phyloP scores from a whole-genome alignment of 164 flowering plant genomes.

The Cinnamomum micranthum region DNA sequence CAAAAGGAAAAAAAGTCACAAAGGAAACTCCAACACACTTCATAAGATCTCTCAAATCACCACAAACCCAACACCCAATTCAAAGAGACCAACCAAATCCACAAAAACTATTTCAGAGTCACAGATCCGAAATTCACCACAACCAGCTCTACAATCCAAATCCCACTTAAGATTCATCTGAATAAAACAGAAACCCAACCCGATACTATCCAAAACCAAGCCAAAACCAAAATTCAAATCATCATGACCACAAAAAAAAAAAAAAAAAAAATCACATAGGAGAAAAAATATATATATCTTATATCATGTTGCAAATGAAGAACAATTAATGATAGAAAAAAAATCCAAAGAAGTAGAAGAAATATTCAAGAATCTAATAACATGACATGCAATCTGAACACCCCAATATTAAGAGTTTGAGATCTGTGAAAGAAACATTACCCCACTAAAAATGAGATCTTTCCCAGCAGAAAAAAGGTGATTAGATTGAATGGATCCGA shows the following conservation, averaged over 20 bases:
- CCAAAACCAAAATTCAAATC: not conserved
- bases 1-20: not conserved
- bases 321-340: not conserved
- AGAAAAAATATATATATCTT: no score
- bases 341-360: not conserved
- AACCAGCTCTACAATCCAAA: not conserved
- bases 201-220: not conserved
- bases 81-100: not conserved
- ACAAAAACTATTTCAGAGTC: not conserved
- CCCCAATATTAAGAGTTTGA: not conserved
- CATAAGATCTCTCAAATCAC: not conserved
- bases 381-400: no score
- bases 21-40: not conserved
- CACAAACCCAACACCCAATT: not conserved
- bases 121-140: constrained; percentile 2
- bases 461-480: not conserved
- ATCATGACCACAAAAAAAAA: not conserved
- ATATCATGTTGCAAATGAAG: not conserved
- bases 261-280: no score
- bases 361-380: not conserved
- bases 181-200: not conserved
- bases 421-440: not conserved
- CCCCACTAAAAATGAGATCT: not conserved
- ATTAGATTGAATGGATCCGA: not conserved
- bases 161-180: not conserved